Evolutionary conservation across 495 filamentous ascomycete genomes (phyloP).

Genomic region (Saxophila tyrrhenica): DNA sequence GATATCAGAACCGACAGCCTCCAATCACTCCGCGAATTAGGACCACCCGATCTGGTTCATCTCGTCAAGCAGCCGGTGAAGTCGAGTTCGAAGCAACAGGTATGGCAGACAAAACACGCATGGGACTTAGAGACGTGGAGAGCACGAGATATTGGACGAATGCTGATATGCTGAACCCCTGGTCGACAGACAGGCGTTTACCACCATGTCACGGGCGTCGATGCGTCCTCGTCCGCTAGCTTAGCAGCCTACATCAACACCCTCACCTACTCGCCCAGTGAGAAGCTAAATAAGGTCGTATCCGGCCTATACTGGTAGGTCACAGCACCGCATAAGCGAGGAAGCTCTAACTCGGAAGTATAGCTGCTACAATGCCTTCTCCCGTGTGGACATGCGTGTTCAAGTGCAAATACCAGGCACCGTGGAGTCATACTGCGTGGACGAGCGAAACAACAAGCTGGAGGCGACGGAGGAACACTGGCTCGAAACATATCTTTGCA

Average conservation of each 20-base stretch:
- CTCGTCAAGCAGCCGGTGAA: constrained; percentile 74
- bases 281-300: constrained; percentile 79
- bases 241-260: constrained; percentile 97
- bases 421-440: constrained; percentile 90
- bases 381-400: constrained; percentile 93
- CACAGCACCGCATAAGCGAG: neutral
- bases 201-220: constrained; percentile 95
- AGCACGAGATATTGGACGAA: neutral
- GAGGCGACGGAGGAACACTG: constrained; percentile 85
- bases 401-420: constrained; percentile 92
- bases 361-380: constrained; percentile 99
- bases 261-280: constrained; percentile 75
- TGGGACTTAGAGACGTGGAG: neutral
- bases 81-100: constrained; percentile 51
- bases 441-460: constrained; percentile 88
- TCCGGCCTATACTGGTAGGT: constrained; percentile 85
- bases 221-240: constrained; percentile 94
- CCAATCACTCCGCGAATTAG: constrained; percentile 73
- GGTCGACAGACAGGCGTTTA: constrained; percentile 77
- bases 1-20: constrained; percentile 83
- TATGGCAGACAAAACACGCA: constrained; percentile 28
- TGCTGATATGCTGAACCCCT: neutral
- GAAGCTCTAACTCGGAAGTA: constrained; percentile 12
- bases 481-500: constrained; percentile 95
- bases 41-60: constrained; percentile 91